Evolutionary conservation across 768 basidiomycete genomes (phyloP), one percentile per base, ranked within the genome.

Genomic region (Phaeotremella skinneri): DNA sequence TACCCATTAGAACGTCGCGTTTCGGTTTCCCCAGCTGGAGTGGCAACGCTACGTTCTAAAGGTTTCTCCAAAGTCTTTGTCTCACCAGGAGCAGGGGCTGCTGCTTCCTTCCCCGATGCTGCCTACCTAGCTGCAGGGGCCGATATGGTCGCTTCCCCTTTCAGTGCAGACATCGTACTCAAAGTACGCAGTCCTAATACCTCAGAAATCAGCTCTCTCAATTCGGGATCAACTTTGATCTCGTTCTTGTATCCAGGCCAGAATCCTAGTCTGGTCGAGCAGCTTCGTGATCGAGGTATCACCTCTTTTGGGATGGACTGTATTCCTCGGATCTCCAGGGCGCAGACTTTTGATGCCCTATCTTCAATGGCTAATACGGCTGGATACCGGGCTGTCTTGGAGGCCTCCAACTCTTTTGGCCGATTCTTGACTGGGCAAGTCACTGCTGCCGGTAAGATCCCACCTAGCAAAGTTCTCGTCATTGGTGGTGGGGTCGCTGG

Each of bases 361-460:
- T 90, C 90, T 69, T 91, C 89, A 25, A 92, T 92, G 90, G 86
- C 87, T n/a, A 92, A 91, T 72, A 91, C 90, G 41, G 84, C 89
- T n/a, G 90, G 90, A 13, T 92, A 92, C 76, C 90, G 92, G 75
- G 90, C 90, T 39, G 89, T 92, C 48, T 76, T 92, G 72, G 90
- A 92, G 76, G 90, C 90, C 29, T 88, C 89, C 25, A 91, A 90
- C 75, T 84, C 88, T 70, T 92, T 92, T 68, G 90, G 90, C 69
- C 81, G 90, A 66, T 91, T 90, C 79, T 80, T 92, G 64, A 90
- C 90, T 31, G 90, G 90, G 68, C 90, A 92, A 76, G 89, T 90
- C 55, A 92, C 90, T 4, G 90, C 90, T 58, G 90, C 70, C 0
- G 68, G 66, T 21, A 72, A 91, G 86, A 88, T 90, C 47, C 87